phyloP scores from a whole-genome alignment of 2,329 filamentous ascomycete species.

The Plectosphaerella cucumerina region DNA sequence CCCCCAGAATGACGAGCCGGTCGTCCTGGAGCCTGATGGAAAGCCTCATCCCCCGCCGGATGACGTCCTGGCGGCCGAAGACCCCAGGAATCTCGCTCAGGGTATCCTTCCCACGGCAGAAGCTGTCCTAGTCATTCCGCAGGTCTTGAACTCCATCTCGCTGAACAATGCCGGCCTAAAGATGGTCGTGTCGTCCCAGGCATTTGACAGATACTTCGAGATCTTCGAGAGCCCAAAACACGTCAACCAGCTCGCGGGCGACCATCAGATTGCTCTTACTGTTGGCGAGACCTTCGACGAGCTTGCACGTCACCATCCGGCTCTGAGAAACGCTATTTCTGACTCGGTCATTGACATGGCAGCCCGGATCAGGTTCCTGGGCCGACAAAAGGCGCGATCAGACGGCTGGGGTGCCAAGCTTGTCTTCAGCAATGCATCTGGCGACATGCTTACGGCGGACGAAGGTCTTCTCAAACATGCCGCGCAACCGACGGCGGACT shows the following conservation, averaged over 20 bases:
- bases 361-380: slow-evolving; percentile 71
- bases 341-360: slow-evolving; percentile 88
- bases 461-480: slow-evolving; percentile 27
- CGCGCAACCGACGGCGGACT: slow-evolving; percentile 17
- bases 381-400: slow-evolving; percentile 62
- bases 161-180: slow-evolving; percentile 84
- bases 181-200: slow-evolving; percentile 77
- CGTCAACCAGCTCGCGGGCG: slow-evolving; percentile 75
- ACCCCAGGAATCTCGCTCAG: slow-evolving; percentile 45
- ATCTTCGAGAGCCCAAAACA: slow-evolving; percentile 95
- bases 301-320: slow-evolving; percentile 86
- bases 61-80: slow-evolving; percentile 33
- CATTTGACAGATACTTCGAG: slow-evolving; percentile 83
- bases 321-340: slow-evolving; percentile 73
- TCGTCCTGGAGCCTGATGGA: slow-evolving; percentile 30
- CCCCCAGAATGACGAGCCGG: slow-evolving; percentile 32
- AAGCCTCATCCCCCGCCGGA: slow-evolving; percentile 50
- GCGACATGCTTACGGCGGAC: slow-evolving; percentile 55
- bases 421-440: slow-evolving; percentile 56
- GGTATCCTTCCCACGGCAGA: slow-evolving; percentile 86
- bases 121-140: slow-evolving; percentile 80
- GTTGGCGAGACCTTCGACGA: slow-evolving; percentile 90
- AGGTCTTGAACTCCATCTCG: slow-evolving; percentile 89
- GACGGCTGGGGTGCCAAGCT: slow-evolving; percentile 77
- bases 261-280: slow-evolving; percentile 63